Conservation (phyloP, 495 filamentous ascomycete species). For the Penicillium tannophilum region DNA sequence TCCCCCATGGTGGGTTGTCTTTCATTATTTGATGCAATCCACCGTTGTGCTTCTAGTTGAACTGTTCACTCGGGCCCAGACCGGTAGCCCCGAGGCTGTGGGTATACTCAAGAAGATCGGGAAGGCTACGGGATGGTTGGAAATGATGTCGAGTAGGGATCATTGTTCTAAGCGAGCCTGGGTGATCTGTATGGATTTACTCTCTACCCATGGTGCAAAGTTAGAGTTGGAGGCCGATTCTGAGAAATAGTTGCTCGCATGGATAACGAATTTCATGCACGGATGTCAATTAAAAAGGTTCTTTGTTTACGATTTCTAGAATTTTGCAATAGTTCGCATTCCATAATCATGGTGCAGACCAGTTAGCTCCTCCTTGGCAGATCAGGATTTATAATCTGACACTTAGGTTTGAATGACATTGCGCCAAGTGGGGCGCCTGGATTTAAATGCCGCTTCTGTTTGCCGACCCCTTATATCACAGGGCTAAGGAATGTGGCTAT, state of each 20-base stretch:
- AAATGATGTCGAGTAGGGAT: slow-evolving; percentile 48
- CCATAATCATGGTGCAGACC: too few relatives aligned
- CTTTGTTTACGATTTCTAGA: not conserved
- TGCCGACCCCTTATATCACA: not conserved
- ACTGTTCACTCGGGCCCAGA: slow-evolving; percentile 45
- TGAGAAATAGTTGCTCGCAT: not conserved
- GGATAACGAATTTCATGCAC: too few relatives aligned
- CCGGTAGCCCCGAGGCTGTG: slow-evolving; percentile 35
- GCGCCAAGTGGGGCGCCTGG: not conserved
- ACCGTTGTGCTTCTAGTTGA: slow-evolving; percentile 57
- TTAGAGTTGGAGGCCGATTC: not conserved
- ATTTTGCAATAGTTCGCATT: too few relatives aligned
- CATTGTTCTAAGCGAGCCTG: slow-evolving; percentile 50
- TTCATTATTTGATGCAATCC: slow-evolving; percentile 64
- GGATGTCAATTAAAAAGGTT: too few relatives aligned
- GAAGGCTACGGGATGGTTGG: slow-evolving; percentile 52
- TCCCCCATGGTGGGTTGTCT: slow-evolving; percentile 59
- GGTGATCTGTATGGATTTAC: slow-evolving; percentile 26
- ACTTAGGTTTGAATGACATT: not conserved
- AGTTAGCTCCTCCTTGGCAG: not conserved
- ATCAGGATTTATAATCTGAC: too few relatives aligned
- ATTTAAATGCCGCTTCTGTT: not conserved
- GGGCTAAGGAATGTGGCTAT: not conserved
- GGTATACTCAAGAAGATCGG: slow-evolving; percentile 43
- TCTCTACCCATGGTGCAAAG: slow-evolving; percentile 16